Evolutionary conservation across 768 basidiomycete species (phyloP).

Genomic region (Rubroboletus pulcherrimus): DNA sequence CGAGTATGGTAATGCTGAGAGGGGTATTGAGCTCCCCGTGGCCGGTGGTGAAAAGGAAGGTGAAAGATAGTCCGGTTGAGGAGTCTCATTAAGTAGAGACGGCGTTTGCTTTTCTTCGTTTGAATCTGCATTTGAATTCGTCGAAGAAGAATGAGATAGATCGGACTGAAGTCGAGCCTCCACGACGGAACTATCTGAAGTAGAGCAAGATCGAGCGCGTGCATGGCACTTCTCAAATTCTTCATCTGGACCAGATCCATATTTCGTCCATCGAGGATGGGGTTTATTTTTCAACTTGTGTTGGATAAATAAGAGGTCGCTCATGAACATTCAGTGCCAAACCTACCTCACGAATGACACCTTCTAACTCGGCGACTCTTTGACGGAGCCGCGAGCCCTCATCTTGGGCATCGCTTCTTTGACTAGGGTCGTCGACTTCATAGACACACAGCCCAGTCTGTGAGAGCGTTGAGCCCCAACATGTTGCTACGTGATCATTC

Average conservation of each 20-base stretch:
- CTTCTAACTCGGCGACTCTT: conserved; percentile 79
- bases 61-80: conserved; percentile 26
- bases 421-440: conserved; percentile 73
- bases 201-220: conserved; percentile 16
- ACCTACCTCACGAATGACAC: conserved; percentile 73
- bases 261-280: conserved; percentile 55
- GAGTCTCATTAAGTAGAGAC: conserved; percentile 2
- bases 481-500: conserved; percentile 25
- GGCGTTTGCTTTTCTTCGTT: conserved; percentile 6
- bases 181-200: conserved; percentile 9
- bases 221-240: conserved; percentile 28
- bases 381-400: conserved; percentile 65
- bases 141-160: neutral
- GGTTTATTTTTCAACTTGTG: conserved; percentile 68
- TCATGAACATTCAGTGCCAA: neutral
- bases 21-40: conserved; percentile 27
- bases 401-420: conserved; percentile 49
- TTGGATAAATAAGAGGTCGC: neutral
- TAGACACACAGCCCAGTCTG: conserved; percentile 83
- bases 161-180: conserved; percentile 6
- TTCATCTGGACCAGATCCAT: conserved; percentile 22
- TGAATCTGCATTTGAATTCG: conserved; percentile 1
- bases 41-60: conserved; percentile 30
- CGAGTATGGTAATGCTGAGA: conserved; percentile 11
- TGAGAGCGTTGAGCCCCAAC: neutral